Conservation (phyloP, 2,329 filamentous ascomycete genomes). For the Paracorniculantispora psalliotae region DNA sequence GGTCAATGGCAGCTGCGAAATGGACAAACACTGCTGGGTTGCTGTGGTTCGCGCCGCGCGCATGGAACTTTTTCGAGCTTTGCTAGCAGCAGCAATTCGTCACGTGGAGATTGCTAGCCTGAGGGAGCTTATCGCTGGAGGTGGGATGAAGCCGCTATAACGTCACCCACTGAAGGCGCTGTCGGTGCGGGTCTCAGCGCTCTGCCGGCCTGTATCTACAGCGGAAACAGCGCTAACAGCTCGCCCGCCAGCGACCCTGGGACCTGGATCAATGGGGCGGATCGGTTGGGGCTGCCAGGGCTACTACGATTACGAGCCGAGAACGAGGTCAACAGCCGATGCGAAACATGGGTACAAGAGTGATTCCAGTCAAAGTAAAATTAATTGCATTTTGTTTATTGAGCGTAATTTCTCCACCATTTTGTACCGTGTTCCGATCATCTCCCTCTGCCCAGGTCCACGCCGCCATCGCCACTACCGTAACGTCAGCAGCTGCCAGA, state of each 20-base stretch:
- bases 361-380: background rate
- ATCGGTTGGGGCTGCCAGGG: background rate
- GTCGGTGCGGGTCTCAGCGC: background rate
- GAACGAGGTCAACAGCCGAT: background rate
- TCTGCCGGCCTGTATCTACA: background rate
- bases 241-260: too few relatives aligned
- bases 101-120: slow-evolving; percentile 14
- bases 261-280: background rate
- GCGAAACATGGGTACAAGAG: background rate
- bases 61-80: slow-evolving; percentile 20
- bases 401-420: too few relatives aligned
- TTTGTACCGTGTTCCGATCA: too few relatives aligned
- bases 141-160: background rate
- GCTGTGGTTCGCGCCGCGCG: background rate
- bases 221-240: background rate
- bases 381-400: too few relatives aligned
- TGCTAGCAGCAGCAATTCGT: background rate
- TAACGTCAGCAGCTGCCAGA: background rate
- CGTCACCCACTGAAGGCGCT: background rate
- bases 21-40: slow-evolving; percentile 2
- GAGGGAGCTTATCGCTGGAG: background rate
- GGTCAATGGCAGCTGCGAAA: slow-evolving; percentile 21
- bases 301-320: background rate
- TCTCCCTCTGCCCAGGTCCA: too few relatives aligned
- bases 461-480: background rate